phyloP scores from a whole-genome alignment of 2,329 filamentous ascomycete species.

The Calonectria multiphialidica region DNA sequence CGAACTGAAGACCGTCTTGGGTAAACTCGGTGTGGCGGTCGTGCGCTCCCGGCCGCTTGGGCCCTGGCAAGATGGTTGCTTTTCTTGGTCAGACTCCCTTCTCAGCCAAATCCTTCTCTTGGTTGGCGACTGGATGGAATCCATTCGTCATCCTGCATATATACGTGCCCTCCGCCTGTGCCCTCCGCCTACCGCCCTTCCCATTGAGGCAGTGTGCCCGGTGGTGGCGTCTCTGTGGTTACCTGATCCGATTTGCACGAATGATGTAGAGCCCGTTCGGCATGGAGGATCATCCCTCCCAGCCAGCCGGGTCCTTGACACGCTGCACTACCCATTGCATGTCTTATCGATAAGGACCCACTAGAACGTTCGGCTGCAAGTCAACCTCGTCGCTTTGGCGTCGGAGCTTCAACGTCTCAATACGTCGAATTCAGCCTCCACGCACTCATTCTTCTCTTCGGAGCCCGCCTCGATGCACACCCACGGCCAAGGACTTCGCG shows the following conservation, averaged over 20 bases:
- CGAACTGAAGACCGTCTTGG: neutral
- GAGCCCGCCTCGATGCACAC: conserved; percentile 16
- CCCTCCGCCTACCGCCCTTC: neutral
- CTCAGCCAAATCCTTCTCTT: neutral
- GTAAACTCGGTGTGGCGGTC: neutral
- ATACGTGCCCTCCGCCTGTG: neutral
- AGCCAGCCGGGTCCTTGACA: neutral
- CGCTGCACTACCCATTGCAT: neutral
- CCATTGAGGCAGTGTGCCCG: neutral
- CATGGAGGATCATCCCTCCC: neutral
- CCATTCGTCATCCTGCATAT: neutral
- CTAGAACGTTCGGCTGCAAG: neutral
- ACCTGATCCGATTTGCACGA: neutral
- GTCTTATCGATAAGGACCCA: conserved; percentile 26
- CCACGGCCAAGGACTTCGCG: neutral
- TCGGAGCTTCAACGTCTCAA: conserved; percentile 8
- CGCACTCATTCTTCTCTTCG: neutral
- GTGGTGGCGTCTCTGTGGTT: neutral
- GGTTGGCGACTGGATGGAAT: neutral
- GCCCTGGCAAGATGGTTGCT: neutral
- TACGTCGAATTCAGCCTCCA: neutral
- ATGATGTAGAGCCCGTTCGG: neutral
- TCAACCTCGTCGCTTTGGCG: neutral
- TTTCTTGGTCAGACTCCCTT: neutral
- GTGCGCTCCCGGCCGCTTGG: neutral